Percentiles rank a stretch among this genome's conserved stretches.
phyloP scores from a whole-genome alignment of 2,329 filamentous ascomycete species.

The Colletotrichum cordylinicola region DNA sequence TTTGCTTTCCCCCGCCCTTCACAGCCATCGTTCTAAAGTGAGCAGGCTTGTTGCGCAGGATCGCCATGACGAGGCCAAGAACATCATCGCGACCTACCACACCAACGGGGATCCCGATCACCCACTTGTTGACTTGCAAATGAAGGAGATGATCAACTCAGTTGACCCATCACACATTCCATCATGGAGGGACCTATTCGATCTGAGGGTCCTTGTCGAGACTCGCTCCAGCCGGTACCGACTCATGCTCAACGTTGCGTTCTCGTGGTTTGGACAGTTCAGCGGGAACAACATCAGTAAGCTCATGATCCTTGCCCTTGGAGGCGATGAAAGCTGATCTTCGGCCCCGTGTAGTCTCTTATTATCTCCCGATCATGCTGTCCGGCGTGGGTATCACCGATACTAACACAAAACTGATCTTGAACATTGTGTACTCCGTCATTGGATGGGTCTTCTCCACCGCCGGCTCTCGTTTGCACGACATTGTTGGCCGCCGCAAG shows the following conservation, averaged over 20 bases:
- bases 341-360: conserved; percentile 27
- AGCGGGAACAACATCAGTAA: conserved; percentile 32
- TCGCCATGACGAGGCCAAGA: conserved; percentile 53
- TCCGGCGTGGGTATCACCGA: conserved; percentile 44
- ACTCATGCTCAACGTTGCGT: conserved; percentile 43
- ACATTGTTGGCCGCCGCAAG: conserved; percentile 44
- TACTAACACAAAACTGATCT: conserved; percentile 41
- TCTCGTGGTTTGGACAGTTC: conserved; percentile 47
- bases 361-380: conserved; percentile 45
- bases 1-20: neutral
- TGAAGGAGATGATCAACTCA: conserved; percentile 25
- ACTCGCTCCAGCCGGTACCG: conserved; percentile 39
- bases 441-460: conserved; percentile 43
- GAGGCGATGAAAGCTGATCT: conserved; percentile 8
- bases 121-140: conserved; percentile 14
- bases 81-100: conserved; percentile 55
- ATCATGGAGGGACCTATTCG: conserved; percentile 41
- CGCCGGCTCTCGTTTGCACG: conserved; percentile 42
- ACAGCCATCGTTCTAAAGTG: conserved; percentile 29
- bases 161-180: neutral
- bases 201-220: conserved; percentile 39
- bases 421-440: conserved; percentile 44
- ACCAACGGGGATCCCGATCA: conserved; percentile 45
- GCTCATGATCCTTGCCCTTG: neutral
- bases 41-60: conserved; percentile 53